Base-by-base conservation (phyloP, 164 flowering plant species). In the Saururus chinensis region DNA sequence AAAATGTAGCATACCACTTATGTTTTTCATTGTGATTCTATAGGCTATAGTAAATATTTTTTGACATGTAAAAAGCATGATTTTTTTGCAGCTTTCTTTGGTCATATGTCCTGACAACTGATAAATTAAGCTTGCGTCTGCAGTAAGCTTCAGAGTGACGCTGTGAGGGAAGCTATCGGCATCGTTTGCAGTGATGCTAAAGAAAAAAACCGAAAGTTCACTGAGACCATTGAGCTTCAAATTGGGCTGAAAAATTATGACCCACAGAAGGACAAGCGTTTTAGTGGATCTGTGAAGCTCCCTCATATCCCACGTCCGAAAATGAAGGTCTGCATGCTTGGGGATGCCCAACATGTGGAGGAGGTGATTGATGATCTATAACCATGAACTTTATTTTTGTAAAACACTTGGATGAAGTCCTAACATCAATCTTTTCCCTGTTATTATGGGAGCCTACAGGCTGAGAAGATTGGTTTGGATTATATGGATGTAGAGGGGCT, bases 231-330 rank as follows among this genome's bases (percentile, higher is more conserved):
- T 30, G 66, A 67, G 24, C 70, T 67, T 25, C 70, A 67, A 62
- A 67, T 62, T 51, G 70, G 65, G 10, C 51, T 67, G 61, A 67
- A 67, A 49, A 67, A 61, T 11, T 61, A 56, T 56, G 53, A 67
- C 24, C 70, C 65, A 1, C 70, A 62, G 52, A 67, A 61, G 51
- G 66, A 67, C 65, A 67, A 61, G 30, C 57, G 62, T 57, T 67
- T 67, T 20, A 62, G 70, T 23, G 80, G 84, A 13, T 77, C 84
- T 35, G 84, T 80, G 0, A 71, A 60, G 30, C 35, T 72, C 14
- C 72, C 72, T 14, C 72, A 68, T 55, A 72, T 72, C 20, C 72
- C 75, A 19, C 72, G 72, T 19, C 72, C 68, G 12, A 68, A 72
- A 42, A 68, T 72, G 75, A 72, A 68, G 59, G 63, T 72, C 20